Conservation (phyloP, 192 early-diverging fungal species). For the Backusella circina region DNA sequence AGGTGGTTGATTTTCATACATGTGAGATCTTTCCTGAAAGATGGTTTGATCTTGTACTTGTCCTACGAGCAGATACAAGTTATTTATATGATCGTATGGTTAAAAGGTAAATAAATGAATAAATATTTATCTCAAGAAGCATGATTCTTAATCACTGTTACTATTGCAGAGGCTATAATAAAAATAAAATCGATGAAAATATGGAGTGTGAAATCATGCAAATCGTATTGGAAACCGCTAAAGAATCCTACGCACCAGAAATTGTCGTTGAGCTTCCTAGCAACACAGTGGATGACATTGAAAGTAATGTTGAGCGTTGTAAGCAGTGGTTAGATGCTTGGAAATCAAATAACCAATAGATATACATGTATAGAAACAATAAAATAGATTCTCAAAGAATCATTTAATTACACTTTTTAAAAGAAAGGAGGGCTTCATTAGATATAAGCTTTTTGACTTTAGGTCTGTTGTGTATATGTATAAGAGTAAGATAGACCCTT, state of each 20-base stretch:
- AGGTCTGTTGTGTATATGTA: too few relatives aligned
- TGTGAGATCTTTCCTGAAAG: conserved; percentile 96
- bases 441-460: neutral
- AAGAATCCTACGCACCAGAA: conserved; percentile 74
- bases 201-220: conserved; percentile 98
- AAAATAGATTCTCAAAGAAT: neutral
- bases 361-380: neutral
- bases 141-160: neutral
- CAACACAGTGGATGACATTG: conserved; percentile 87
- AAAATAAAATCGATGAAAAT: conserved; percentile 88
- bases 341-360: conserved; percentile 34
- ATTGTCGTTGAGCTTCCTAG: conserved; percentile 80
- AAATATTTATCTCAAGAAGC: neutral
- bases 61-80: conserved; percentile 76
- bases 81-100: conserved; percentile 80
- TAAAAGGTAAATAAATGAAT: conserved; percentile 49
- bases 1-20: conserved; percentile 91
- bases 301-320: conserved; percentile 82
- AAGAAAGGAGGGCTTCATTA: neutral
- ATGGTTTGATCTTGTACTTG: conserved; percentile 96
- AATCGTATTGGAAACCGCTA: conserved; percentile 86
- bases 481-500: too few relatives aligned
- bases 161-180: conserved; percentile 64
- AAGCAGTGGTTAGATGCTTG: conserved; percentile 66
- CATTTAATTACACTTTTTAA: neutral